These are phyloP conservation scores for Pisolithus marmoratus DNA, from an alignment of 768 basidiomycete genomes.

Conservation along the genomic window DNA sequence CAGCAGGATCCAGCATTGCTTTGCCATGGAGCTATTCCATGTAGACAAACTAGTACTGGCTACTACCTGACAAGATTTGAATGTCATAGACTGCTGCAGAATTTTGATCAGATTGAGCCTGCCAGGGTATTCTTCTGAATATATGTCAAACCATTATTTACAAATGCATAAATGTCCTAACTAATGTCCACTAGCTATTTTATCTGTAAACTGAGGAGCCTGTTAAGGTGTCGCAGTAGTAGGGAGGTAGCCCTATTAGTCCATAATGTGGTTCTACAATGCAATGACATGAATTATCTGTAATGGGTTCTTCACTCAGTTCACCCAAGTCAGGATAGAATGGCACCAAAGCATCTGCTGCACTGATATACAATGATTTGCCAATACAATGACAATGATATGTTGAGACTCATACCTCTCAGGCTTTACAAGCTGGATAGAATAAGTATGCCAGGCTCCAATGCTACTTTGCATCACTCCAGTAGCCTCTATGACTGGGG, in stretches of 20 bases:
- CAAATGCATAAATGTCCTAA: no score
- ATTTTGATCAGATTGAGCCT: no score
- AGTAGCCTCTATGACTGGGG: constrained; percentile 97
- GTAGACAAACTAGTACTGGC: no score
- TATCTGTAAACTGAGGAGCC: no score
- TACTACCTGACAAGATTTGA: no score
- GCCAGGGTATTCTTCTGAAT: no score
- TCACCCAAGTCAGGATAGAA: constrained; percentile 92
- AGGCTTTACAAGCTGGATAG: constrained; percentile 94
- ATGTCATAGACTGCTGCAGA: no score
- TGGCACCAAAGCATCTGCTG: constrained; percentile 86
- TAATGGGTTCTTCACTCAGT: constrained; percentile 82
- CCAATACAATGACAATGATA: constrained; percentile 69
- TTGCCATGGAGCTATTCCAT: no score
- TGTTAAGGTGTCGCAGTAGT: neutral
- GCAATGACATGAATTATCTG: constrained; percentile 74
- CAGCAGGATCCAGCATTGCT: no score
- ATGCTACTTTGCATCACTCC: constrained; percentile 95
- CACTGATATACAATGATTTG: constrained; percentile 86
- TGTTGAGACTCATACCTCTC: constrained; percentile 60
- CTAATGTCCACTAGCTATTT: no score
- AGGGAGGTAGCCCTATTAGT: neutral
- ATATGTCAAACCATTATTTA: no score
- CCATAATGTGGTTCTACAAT: neutral
- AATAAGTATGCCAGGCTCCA: constrained; percentile 92